These are phyloP conservation scores for Aspergillus sclerotioniger DNA, from an alignment of 495 filamentous ascomycete species.

Conservation along the genomic window DNA sequence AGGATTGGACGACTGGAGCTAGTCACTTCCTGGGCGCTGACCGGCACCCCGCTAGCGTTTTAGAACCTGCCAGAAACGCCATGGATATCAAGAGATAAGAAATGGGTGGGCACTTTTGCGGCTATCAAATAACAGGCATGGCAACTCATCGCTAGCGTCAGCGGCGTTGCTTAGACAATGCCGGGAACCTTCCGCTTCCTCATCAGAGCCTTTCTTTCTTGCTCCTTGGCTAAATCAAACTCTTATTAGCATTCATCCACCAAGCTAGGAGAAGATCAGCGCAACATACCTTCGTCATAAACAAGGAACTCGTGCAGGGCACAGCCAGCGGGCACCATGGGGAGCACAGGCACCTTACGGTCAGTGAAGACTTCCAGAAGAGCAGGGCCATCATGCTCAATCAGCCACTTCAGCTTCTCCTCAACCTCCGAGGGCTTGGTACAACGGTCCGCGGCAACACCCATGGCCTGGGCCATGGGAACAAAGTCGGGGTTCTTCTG, in stretches of 20 bases:
- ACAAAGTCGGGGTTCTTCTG: slow-evolving; percentile 87
- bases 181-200: slow-evolving; percentile 56
- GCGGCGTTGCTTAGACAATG: slow-evolving; percentile 21
- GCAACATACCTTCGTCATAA: slow-evolving; percentile 71
- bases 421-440: slow-evolving; percentile 68
- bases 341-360: slow-evolving; percentile 97
- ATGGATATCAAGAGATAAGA: slow-evolving; percentile 46
- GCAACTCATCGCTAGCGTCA: slow-evolving; percentile 19
- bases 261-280: not conserved
- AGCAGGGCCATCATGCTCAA: slow-evolving; percentile 76
- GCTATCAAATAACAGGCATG: slow-evolving; percentile 17
- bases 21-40: slow-evolving; percentile 12
- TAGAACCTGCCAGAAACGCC: slow-evolving; percentile 47
- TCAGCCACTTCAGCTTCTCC: slow-evolving; percentile 81
- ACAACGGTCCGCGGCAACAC: slow-evolving; percentile 64
- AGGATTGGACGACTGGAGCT: not conserved
- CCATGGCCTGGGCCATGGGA: slow-evolving; percentile 82
- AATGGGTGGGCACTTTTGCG: slow-evolving; percentile 25
- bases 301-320: slow-evolving; percentile 91
- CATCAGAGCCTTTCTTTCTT: slow-evolving; percentile 70
- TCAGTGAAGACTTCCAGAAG: slow-evolving; percentile 61
- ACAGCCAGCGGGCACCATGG: slow-evolving; percentile 88
- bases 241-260: slow-evolving; percentile 25
- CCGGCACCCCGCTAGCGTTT: slow-evolving; percentile 35
- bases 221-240: slow-evolving; percentile 62